These are phyloP conservation scores for Poa pratensis DNA, from an alignment of 176 grass and related monocot genomes.

Conservation along the genomic window DNA sequence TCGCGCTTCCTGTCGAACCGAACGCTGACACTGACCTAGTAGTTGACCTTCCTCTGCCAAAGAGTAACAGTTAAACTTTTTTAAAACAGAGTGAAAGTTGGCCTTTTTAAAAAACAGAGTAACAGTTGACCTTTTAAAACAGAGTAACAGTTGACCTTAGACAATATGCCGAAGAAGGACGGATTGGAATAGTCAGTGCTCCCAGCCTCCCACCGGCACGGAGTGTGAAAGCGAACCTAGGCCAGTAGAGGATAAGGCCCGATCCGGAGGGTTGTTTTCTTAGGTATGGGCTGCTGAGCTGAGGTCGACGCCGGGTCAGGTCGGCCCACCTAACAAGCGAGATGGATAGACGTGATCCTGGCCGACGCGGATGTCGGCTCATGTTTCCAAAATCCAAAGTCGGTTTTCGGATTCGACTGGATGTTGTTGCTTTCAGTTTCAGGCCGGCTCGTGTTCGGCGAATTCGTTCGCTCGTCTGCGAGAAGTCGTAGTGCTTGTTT, in stretches of 20 bases:
- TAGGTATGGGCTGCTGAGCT: not conserved
- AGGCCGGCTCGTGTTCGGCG: not conserved
- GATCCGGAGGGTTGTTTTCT: not conserved
- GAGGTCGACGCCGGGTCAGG: not conserved
- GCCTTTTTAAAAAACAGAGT: no score
- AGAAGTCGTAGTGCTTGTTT: no score
- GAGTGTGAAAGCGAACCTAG: not conserved
- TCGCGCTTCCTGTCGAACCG: not conserved
- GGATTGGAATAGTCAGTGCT: no score
- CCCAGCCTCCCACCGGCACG: not conserved
- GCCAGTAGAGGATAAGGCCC: not conserved
- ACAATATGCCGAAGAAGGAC: no score
- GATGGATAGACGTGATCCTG: not conserved
- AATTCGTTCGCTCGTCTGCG: no score
- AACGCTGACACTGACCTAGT: no score
- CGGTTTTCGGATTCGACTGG: not conserved
- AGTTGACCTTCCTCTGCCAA: no score
- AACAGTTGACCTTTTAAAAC: no score
- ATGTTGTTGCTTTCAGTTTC: not conserved
- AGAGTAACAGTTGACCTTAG: no score
- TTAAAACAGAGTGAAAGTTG: no score
- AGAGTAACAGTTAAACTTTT: no score
- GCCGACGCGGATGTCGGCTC: constrained; percentile 9
- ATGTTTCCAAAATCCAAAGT: no score
- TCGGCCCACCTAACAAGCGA: not conserved